Percentiles rank a stretch among this genome's conserved stretches.
These are phyloP conservation scores for Alternaria arborescens DNA, from an alignment of 2,329 filamentous ascomycete genomes.

Conservation along the genomic window DNA sequence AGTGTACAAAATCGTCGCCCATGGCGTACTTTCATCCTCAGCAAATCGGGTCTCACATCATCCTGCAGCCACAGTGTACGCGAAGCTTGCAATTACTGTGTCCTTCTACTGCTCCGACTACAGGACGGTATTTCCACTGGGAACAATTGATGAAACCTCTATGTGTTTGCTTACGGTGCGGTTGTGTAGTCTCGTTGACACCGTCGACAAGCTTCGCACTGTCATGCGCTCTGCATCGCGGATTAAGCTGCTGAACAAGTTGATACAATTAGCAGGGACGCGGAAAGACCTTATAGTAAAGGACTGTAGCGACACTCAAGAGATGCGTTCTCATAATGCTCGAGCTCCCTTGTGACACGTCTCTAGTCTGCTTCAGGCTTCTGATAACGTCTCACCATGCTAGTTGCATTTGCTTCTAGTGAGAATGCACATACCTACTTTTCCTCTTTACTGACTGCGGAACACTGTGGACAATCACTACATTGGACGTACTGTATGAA, in stretches of 20 bases:
- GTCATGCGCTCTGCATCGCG: too few species aligned
- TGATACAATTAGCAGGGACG: too few species aligned
- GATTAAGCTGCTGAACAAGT: too few species aligned
- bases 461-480: background rate
- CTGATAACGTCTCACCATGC: background rate
- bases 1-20: background rate
- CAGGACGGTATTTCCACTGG: background rate
- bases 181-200: background rate
- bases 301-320: background rate
- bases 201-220: background rate
- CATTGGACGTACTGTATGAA: background rate
- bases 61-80: background rate
- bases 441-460: background rate
- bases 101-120: background rate
- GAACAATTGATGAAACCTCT: background rate
- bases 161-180: background rate
- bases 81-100: background rate
- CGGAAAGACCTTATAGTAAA: background rate
- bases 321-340: background rate
- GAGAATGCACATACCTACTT: background rate
- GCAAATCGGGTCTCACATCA: background rate
- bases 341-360: background rate
- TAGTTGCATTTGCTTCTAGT: background rate
- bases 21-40: background rate
- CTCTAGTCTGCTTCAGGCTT: background rate